Conservation (phyloP, 352 stramenopile genomes). For the Phytophthora pseudosyringae region DNA sequence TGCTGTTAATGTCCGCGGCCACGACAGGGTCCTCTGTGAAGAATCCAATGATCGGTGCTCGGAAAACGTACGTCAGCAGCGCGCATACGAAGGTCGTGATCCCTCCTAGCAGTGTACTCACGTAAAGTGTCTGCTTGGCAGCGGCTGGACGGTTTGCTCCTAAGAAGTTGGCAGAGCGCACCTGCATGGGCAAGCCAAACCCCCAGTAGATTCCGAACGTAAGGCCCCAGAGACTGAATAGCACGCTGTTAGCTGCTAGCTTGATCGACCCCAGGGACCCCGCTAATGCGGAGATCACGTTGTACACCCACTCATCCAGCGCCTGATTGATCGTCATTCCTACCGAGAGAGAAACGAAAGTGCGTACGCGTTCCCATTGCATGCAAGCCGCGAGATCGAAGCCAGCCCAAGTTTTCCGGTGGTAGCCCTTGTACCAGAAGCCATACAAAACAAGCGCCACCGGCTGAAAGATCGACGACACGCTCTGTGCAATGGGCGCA, state of each 20-base stretch:
- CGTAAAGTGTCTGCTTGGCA: conserved; percentile 64
- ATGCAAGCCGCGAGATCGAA: conserved; percentile 68
- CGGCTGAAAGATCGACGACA: conserved; percentile 81
- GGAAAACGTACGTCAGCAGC: conserved; percentile 65
- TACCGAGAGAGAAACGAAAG: conserved; percentile 70
- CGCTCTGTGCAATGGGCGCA: conserved; percentile 74
- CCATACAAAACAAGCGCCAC: conserved; percentile 68
- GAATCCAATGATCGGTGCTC: conserved; percentile 57
- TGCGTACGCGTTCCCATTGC: conserved; percentile 66
- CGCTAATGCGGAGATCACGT: conserved; percentile 71
- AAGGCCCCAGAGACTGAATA: conserved; percentile 86
- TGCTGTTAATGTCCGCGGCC: conserved; percentile 55
- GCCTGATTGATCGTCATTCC: conserved; percentile 84
- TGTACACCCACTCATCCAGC: conserved; percentile 86
- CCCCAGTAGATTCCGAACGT: conserved; percentile 87
- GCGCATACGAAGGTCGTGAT: conserved; percentile 59
- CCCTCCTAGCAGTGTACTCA: conserved; percentile 72
- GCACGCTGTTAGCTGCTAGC: conserved; percentile 79
- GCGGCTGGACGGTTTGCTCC: conserved; percentile 68
- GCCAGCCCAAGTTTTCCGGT: conserved; percentile 77
- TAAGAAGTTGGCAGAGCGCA: conserved; percentile 79
- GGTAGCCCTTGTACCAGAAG: conserved; percentile 85
- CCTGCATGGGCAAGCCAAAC: conserved; percentile 81
- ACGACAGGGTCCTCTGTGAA: conserved; percentile 75
- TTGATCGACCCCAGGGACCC: conserved; percentile 65